Evolutionary conservation across 1,139 yeast species (phyloP), one percentile per base, ranked within the genome.

Genomic region (Kodamaea sp.): DNA sequence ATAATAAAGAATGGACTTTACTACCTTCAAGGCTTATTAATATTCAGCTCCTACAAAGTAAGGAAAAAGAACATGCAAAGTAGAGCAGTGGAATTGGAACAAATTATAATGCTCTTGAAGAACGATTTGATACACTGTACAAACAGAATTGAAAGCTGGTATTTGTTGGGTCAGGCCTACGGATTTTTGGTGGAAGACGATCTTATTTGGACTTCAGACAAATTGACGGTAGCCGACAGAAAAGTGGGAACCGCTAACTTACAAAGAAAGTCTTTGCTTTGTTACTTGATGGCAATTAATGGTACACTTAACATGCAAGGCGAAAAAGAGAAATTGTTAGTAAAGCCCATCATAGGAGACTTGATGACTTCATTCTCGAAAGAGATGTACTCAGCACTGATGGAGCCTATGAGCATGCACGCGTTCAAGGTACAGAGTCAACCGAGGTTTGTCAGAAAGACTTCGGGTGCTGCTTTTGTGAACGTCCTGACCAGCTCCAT

Each of bases 121-220:
- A 66, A 70, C 38, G 98, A 92, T 54, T 59, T 94, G 19, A 55
- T 79, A 2, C 80, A 80, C 52, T 80, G 83, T 3, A 73, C 84
- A 2, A 65, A 73, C 32, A 66, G 97, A 18, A 72, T 83, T 32
- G 98, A 92, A 56, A 78, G 88, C 11, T 94, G 99, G 99, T 66
- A 79, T 31, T 69, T 88, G 2, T 59, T 92, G 13, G 96, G 95
- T 0, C 92, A 83, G 53, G 82, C 94, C 0, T 89, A 77, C 48
- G 83, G 90, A 1, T 80, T 70, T 37, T 63, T 86, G 24, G 95
- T 84, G 0, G 97, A 90, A 45, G 96, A 88, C 56, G 96, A 87
- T 45, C 63, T 92, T 36, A 80, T 88, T 7, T 88, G 96, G 95
- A 84, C 92, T 1, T 83, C 96, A 0, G 97, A 90, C 52, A 85